These are phyloP conservation scores for Penicillium dipodomyicola DNA, from an alignment of 495 filamentous ascomycete species.

Conservation along the genomic window DNA sequence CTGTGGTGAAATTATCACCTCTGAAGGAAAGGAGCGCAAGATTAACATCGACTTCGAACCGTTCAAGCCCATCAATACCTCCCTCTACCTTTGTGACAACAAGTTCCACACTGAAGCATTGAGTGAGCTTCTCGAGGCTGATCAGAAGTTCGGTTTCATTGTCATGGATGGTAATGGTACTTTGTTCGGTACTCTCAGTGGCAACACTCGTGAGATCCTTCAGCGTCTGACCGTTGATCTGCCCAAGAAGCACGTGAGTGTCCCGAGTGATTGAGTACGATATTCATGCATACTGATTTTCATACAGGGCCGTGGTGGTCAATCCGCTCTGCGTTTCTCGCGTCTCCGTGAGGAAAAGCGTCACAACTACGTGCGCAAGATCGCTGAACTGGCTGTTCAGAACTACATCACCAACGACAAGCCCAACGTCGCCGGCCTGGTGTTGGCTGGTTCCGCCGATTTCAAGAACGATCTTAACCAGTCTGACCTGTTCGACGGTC, in stretches of 20 bases:
- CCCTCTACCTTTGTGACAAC: conserved; percentile 98
- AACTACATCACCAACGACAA: conserved; percentile 98
- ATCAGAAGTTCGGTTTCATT: conserved; percentile 99
- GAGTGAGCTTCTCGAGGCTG: conserved; percentile 92
- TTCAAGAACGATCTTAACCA: conserved; percentile 99
- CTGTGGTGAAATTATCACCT: conserved; percentile 99
- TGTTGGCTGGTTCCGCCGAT: conserved; percentile 94
- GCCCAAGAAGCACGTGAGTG: conserved; percentile 83
- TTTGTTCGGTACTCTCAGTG: conserved; percentile 92
- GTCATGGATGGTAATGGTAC: conserved; percentile 99
- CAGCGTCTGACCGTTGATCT: conserved; percentile 97
- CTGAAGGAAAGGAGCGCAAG: conserved; percentile 96
- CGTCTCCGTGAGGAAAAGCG: conserved; percentile 99
- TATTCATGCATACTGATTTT: neutral
- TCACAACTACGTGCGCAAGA: conserved; percentile 99
- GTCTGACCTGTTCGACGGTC: conserved; percentile 93
- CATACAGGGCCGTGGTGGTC: conserved; percentile 82
- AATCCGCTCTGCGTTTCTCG: conserved; percentile 97
- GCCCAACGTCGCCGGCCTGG: conserved; percentile 91
- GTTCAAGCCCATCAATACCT: conserved; percentile 99
- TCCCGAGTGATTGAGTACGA: neutral
- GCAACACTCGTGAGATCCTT: conserved; percentile 94
- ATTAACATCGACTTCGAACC: conserved; percentile 99
- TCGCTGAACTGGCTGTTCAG: conserved; percentile 94
- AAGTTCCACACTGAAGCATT: conserved; percentile 99